Base-by-base conservation (phyloP, 371 early-diverging fungal genomes). In the Coemansia sp. region DNA sequence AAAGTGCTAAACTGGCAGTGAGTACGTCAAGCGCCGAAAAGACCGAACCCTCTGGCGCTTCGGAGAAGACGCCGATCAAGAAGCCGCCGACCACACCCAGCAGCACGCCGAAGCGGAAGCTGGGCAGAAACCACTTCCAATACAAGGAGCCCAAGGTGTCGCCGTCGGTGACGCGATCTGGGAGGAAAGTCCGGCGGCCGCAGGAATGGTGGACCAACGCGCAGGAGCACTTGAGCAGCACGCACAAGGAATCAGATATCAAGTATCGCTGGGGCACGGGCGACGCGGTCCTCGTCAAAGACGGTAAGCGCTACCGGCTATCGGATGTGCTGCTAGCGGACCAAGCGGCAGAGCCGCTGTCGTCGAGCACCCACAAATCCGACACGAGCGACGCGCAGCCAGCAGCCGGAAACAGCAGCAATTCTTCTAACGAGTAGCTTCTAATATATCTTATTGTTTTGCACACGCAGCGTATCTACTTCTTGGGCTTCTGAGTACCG, bases 401-500 rank as follows among this genome's bases (percentile, higher is more conserved):
- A 26, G 26, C 26, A 26, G 26, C 26, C 26, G 26, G 26, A 26
- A 26, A 26, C 26, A 26, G 26, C 26, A 26, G 26, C 26, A 26
- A 26, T 26, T 26, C 26, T 26, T 26, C 26, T 26, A 26, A 26
- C 26, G 26, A 26, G 26, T 26, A 26, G 26, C 26, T 26, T 26
- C 26, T 26, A 26, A 26, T 26, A 26, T 26, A 26, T 26, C 26
- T 26, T 26, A 26, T 26, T 26, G 26, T 26, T 26, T 26, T 26
- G 26, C 26, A 26, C 26, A 26, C 26, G 59, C 39, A 12, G 7
- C 10, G 26, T 11, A 49, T 20, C 31, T 78, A 77, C 66, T 80
- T 77, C 66, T 85, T 79, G 39, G 89, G 90, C 79, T 88, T 89
- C 86, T 92, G 90, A 41, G 92, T 86, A 54, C 97, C 98, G 76